Evolutionary conservation across 345 rosid species (phyloP).

Genomic region (Populus pruinosa): DNA sequence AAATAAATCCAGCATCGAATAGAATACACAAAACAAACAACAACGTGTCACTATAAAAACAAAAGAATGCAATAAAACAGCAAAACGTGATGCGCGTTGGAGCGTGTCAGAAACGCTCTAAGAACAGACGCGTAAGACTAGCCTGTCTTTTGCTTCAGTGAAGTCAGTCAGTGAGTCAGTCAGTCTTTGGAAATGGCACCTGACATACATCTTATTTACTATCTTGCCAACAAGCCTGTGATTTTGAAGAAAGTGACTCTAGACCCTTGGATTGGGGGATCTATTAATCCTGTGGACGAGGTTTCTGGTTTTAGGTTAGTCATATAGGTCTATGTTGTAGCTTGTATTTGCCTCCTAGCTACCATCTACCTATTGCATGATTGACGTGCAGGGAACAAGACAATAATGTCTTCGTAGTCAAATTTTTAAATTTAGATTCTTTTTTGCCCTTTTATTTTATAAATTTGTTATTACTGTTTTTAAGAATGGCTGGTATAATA

Average conservation of each 20-base stretch:
- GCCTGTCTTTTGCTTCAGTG: conserved; percentile 12
- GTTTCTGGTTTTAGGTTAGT: neutral
- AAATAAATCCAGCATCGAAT: too few species aligned
- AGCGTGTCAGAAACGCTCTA: conserved; percentile 9
- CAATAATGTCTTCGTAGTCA: neutral
- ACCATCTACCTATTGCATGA: neutral
- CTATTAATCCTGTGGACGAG: neutral
- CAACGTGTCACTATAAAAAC: neutral
- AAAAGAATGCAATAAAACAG: neutral
- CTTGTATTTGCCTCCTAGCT: neutral
- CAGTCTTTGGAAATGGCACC: conserved; percentile 15
- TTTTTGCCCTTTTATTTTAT: too few species aligned
- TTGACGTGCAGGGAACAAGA: neutral
- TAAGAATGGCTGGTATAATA: neutral
- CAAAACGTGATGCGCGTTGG: conserved; percentile 25
- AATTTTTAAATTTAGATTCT: neutral
- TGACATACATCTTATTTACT: conserved; percentile 25
- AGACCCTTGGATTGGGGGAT: neutral
- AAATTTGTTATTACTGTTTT: neutral
- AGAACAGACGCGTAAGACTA: conserved; percentile 15
- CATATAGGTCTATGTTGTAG: neutral
- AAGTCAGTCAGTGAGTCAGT: conserved; percentile 20
- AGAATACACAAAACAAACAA: neutral
- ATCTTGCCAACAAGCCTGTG: conserved; percentile 14
- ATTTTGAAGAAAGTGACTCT: neutral